Conservation (phyloP, 495 filamentous ascomycete species). For the Penicillium maclennaniae region DNA sequence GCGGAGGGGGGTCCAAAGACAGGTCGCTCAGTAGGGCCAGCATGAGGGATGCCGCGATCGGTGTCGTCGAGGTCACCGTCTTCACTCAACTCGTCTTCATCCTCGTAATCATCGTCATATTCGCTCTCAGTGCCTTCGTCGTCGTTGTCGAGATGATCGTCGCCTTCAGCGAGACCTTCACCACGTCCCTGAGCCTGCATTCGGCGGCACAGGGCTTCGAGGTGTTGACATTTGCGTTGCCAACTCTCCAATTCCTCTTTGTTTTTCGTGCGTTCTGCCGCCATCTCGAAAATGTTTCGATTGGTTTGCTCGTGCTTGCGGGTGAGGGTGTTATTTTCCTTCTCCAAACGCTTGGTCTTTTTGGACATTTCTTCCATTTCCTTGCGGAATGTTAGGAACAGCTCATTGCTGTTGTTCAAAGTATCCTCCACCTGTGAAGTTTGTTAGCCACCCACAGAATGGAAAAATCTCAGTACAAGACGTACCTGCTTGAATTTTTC, state of each 20-base stretch:
- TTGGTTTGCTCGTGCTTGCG: constrained; percentile 92
- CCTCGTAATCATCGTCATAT: constrained; percentile 65
- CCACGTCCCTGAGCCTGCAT: constrained; percentile 91
- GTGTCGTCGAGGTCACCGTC: constrained; percentile 64
- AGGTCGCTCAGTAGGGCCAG: constrained; percentile 45
- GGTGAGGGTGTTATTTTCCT: constrained; percentile 87
- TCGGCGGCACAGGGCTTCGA: constrained; percentile 86
- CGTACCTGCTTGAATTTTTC: constrained; percentile 99
- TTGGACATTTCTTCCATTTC: constrained; percentile 99
- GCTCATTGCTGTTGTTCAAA: constrained; percentile 95
- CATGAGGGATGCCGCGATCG: constrained; percentile 25
- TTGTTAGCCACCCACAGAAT: constrained; percentile 21
- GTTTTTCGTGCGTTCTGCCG: constrained; percentile 83
- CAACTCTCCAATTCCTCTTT: constrained; percentile 76
- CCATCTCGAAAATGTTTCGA: constrained; percentile 95
- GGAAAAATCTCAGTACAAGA: constrained; percentile 2
- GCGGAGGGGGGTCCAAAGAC: constrained; percentile 56
- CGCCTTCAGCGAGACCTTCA: constrained; percentile 49
- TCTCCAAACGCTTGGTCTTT: constrained; percentile 95
- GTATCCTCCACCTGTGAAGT: constrained; percentile 88
- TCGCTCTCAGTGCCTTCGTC: constrained; percentile 69
- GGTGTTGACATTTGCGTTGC: constrained; percentile 85
- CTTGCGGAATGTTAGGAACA: constrained; percentile 96
- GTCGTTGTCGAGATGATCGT: constrained; percentile 57
- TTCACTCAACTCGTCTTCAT: constrained; percentile 64